phyloP scores from a whole-genome alignment of 352 stramenopile species.

The Plasmopara halstedii region DNA sequence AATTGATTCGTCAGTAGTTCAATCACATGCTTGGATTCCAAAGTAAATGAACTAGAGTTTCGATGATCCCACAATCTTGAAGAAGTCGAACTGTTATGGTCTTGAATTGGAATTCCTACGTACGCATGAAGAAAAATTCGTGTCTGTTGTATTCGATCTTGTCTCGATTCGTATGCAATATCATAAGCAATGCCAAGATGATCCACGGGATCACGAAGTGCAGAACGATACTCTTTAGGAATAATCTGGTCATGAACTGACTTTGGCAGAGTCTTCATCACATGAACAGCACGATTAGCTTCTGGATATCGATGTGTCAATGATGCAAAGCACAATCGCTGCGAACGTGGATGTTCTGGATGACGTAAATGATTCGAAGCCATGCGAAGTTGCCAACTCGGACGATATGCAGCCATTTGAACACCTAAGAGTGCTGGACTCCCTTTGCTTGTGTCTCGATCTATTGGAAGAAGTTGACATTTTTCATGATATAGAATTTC shows the following conservation, averaged over 20 bases:
- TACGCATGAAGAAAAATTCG: slow-evolving; percentile 55
- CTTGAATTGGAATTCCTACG: slow-evolving; percentile 31
- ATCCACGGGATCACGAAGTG: slow-evolving; percentile 35
- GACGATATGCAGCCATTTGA: slow-evolving; percentile 32
- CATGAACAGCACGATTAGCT: slow-evolving; percentile 39
- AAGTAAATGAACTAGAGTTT: slow-evolving; percentile 44
- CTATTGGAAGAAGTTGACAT: slow-evolving; percentile 21
- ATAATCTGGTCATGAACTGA: slow-evolving; percentile 54
- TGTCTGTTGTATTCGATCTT: slow-evolving; percentile 30
- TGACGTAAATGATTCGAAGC: slow-evolving; percentile 26
- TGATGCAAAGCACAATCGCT: slow-evolving; percentile 37
- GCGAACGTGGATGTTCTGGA: slow-evolving; percentile 27
- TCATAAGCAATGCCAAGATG: slow-evolving; percentile 55
- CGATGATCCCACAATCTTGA: slow-evolving; percentile 30
- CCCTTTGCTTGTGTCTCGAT: slow-evolving; percentile 20
- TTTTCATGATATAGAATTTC: too few species aligned
- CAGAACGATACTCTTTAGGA: slow-evolving; percentile 34
- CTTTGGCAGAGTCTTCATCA: slow-evolving; percentile 55
- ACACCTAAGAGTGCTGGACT: slow-evolving; percentile 23
- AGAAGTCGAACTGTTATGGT: slow-evolving; percentile 17
- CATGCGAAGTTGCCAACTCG: slow-evolving; percentile 21
- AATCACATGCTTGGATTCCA: slow-evolving; percentile 54
- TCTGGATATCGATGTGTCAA: slow-evolving; percentile 36
- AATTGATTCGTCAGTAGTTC: slow-evolving; percentile 45
- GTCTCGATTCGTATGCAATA: slow-evolving; percentile 25